Evolutionary conservation across 768 basidiomycete genomes (phyloP), one percentile per base, ranked within the genome.

Genomic region (Strobilomyces echinocephalus): DNA sequence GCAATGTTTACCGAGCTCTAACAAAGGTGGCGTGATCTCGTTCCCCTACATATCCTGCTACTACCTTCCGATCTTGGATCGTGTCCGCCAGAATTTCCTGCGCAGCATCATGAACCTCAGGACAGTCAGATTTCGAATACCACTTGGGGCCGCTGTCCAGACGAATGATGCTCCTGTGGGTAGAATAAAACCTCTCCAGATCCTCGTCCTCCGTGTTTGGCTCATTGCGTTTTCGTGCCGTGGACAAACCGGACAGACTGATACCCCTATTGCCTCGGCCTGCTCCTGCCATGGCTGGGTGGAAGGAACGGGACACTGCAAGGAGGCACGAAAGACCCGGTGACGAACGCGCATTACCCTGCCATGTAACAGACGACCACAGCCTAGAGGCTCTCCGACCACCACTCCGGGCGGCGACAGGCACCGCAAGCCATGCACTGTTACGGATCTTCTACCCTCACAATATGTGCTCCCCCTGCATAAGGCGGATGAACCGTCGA

Each of bases 371-470:
- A 65, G 30, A 62, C 48, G 24, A 24, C 24, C 24, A 24, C 4
- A 24, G 24, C 24, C 24, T 24, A n/a, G n/a, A n/a, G n/a, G n/a
- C n/a, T n/a, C n/a, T n/a, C n/a, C n/a, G n/a, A n/a, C n/a, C n/a
- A 24, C 24, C 24, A 24, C 24, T 24, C 4, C 24, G 24, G 24
- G 4, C 24, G 4, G 24, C 24, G 24, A 24, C 24, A 24, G 24
- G 24, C 2, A 24, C 24, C 24, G 24, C 4, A 24, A 24, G 24
- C 24, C 24, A n/a, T n/a, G n/a, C n/a, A n/a, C n/a, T n/a, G n/a
- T n/a, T n/a, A 8, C 38, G 33, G 10, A 60, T 59, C 20, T 24
- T 52, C 63, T 57, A 65, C 31, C 50, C 53, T 48, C 63, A 54
- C 5, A 38, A 33, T 3, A 47, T 47, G 18, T 51, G 9, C 12